Base-by-base conservation (phyloP, 2,329 filamentous ascomycete species). In the Seiridium cupressi region DNA sequence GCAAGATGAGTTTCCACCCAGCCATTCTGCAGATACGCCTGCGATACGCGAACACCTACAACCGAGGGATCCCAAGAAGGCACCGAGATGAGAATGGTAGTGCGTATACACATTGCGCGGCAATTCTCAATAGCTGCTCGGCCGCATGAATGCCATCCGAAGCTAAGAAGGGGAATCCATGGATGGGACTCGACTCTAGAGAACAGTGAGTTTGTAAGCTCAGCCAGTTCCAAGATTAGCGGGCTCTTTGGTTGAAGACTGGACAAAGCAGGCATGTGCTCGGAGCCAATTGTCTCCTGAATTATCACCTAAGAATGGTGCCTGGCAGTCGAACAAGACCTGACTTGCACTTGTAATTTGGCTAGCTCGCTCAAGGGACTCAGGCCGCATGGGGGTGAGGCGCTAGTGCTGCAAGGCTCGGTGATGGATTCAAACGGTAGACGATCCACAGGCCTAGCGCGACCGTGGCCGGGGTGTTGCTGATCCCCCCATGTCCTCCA, bases 401-500 rank as follows among this genome's bases (percentile, higher is more conserved):
- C 26, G 46, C 46, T 53, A 53, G 18, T 9, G 49, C n/a, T 53
- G 49, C 49, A 53, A 31, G 49, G 31, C 31, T 53, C 49, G 49
- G 49, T 53, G 49, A 34, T 53, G 6, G 8, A 53, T 42, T 53
- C 31, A 53, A 53, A 53, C 49, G 49, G 49, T 53, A 53, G 34
- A 35, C 49, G 31, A 53, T 53, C 49, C 34, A 32, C 49, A 31
- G 49, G 7, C 32, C n/a, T 48, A 11, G 46, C 9, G 46, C n/a
- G 46, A 31, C 46, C 13, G 46, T 26, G 18, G 18, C 18, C 46
- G 7, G n/a, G 46, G 46, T 6, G 7, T 18, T 48, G 46, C 2
- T 7, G 46, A 48, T 18, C 7, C 46, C 7, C 38, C 38, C 7
- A 13, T 48, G 8, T 18, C 7, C 18, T 48, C 18, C 46, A 9